Evolutionary conservation across 495 filamentous ascomycete species (phyloP), one percentile per base, ranked within the genome.

Genomic region (Aspergillus sclerotiicarbonarius): DNA sequence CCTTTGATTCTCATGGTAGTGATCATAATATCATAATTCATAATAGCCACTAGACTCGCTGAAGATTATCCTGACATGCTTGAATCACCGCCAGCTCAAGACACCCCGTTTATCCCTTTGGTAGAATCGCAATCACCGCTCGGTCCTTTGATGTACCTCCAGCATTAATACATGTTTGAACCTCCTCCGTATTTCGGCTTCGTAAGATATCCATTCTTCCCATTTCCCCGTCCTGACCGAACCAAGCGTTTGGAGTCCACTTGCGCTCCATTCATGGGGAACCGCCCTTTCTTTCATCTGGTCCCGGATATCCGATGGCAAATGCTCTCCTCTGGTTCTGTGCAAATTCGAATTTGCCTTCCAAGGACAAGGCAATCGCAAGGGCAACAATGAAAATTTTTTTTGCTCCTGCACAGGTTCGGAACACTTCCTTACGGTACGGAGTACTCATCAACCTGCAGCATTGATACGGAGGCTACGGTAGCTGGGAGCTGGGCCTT

Each of bases 291-390:
- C 49, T 51, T 44, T 41, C 29, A 39, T 37, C 51, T 57, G 43
- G 35, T 62, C 63, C 63, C 63, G 60, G 61, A 33, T 59, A 61
- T 56, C 63, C 60, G 60, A 66, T 62, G 60, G 63, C 63, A 62
- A 62, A 60, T 54, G 53, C 18, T 31, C 37, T 47, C 37, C 21
- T 46, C 20, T 20, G 53, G 53, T 33, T 43, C 51, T 35, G 18
- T n/a, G 32, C 45, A 32, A 39, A 48, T 20, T 6, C 31, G 8
- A 18, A n/a, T 50, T 33, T 29, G 21, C 8, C 47, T 41, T 12
- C 37, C 37, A 41, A 41, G 13, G 37, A 41, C 13, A 41, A 12
- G 3, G n/a, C 37, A 41, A 41, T 41, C 12, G 37, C 37, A 41
- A 41, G 25, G 47, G 47, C 20, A 29, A 32, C 32, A 25, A 25